Percentiles rank a stretch among this genome's conserved stretches.
phyloP scores from a whole-genome alignment of 441 rosid genomes.

The Populus hybrid region DNA sequence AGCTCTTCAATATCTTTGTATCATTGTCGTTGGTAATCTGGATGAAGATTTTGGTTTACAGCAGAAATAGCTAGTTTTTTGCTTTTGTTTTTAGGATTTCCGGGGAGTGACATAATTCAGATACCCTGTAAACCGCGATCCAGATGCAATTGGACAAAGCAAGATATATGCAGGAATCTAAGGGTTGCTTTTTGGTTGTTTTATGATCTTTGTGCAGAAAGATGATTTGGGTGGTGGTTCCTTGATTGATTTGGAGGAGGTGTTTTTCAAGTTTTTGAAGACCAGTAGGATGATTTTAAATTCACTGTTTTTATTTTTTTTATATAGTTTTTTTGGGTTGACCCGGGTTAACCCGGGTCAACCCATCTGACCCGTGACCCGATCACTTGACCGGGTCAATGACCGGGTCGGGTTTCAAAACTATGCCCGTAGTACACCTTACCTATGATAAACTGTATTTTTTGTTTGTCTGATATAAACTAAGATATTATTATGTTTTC shows the following conservation, averaged over 20 bases:
- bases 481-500: too few species aligned
- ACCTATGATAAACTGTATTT: too few species aligned
- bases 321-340: too few species aligned
- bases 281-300: slow-evolving; percentile 30
- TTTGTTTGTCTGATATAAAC: too few species aligned
- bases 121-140: neutral
- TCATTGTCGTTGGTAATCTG: neutral
- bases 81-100: neutral
- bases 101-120: neutral
- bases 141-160: neutral
- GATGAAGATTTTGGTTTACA: neutral
- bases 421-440: too few species aligned
- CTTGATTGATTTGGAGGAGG: slow-evolving; percentile 53
- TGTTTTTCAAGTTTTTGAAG: slow-evolving; percentile 50
- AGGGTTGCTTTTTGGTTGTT: neutral
- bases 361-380: too few species aligned
- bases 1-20: neutral
- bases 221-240: slow-evolving; percentile 31
- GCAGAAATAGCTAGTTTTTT: neutral
- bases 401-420: too few species aligned
- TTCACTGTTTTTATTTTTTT: neutral
- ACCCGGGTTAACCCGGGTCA: too few species aligned
- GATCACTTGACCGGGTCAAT: too few species aligned
- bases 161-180: neutral
- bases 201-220: slow-evolving; percentile 36